Evolutionary conservation across 2,329 filamentous ascomycete species (phyloP).

Genomic region (Pseudogymnoascus sp.): DNA sequence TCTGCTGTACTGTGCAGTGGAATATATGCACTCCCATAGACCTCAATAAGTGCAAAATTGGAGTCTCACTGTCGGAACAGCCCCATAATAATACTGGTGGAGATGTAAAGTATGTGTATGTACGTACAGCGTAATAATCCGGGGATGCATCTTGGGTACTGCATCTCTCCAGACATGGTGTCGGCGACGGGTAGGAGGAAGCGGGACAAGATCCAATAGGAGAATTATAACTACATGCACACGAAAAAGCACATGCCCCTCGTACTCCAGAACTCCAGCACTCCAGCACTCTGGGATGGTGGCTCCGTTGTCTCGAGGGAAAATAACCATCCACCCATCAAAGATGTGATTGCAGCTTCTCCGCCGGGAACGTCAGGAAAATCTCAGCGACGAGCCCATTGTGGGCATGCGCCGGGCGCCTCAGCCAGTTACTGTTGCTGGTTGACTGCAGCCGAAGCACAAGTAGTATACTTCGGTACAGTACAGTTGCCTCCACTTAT

Average conservation of each 20-base stretch:
- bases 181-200: background rate
- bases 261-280: background rate
- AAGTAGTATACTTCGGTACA: background rate
- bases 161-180: background rate
- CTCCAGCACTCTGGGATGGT: background rate
- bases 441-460: background rate
- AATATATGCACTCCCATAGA: background rate
- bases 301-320: background rate
- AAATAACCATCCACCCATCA: slow-evolving; percentile 1
- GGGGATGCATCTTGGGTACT: background rate
- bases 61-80: background rate
- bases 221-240: background rate
- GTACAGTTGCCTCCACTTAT: background rate
- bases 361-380: background rate
- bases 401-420: background rate
- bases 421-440: background rate
- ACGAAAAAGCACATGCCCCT: background rate
- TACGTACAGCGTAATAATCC: background rate
- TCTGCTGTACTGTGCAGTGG: background rate
- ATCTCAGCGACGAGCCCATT: background rate
- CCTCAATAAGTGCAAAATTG: background rate
- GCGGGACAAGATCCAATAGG: background rate
- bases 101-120: background rate
- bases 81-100: background rate
- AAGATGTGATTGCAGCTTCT: background rate